These are phyloP conservation scores for Lavandula angustifolia DNA, from an alignment of 257 asterid species.

Conservation along the genomic window DNA sequence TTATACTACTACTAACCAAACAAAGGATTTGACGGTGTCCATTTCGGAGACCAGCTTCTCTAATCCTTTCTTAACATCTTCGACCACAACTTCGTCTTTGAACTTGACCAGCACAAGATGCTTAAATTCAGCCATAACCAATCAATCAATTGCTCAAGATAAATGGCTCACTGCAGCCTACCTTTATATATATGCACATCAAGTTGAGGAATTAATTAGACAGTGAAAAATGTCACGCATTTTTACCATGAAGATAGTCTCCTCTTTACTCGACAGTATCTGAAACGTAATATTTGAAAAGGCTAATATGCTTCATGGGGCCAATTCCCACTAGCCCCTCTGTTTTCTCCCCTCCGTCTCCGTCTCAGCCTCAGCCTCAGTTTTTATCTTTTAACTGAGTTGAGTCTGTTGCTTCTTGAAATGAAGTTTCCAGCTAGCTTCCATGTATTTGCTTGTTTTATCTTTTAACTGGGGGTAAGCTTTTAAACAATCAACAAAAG, in stretches of 20 bases:
- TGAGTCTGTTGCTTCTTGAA: neutral
- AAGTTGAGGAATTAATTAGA: conserved; percentile 26
- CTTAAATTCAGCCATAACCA: conserved; percentile 57
- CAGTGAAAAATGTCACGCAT: conserved; percentile 36
- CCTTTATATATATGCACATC: conserved; percentile 38
- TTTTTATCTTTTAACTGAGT: conserved; percentile 3
- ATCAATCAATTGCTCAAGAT: neutral
- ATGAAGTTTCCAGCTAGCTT: neutral
- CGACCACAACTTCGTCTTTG: conserved; percentile 65
- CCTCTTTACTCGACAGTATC: conserved; percentile 60
- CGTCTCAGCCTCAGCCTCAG: neutral
- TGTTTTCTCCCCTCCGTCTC: neutral
- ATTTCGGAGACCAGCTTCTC: conserved; percentile 75
- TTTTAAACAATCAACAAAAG: too few relatives aligned
- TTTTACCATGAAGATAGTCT: conserved; percentile 50
- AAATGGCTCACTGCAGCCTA: conserved; percentile 27
- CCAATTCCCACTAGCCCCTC: conserved; percentile 43
- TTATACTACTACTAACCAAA: conserved; percentile 74
- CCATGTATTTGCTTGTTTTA: neutral
- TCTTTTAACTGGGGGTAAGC: too few relatives aligned
- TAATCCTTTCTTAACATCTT: conserved; percentile 65
- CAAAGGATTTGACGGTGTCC: conserved; percentile 79
- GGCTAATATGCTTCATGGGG: conserved; percentile 42
- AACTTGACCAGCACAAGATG: conserved; percentile 92
- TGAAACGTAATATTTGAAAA: conserved; percentile 41